phyloP scores from a whole-genome alignment of 23 red algal species.

The Gracilaria gracilis region DNA sequence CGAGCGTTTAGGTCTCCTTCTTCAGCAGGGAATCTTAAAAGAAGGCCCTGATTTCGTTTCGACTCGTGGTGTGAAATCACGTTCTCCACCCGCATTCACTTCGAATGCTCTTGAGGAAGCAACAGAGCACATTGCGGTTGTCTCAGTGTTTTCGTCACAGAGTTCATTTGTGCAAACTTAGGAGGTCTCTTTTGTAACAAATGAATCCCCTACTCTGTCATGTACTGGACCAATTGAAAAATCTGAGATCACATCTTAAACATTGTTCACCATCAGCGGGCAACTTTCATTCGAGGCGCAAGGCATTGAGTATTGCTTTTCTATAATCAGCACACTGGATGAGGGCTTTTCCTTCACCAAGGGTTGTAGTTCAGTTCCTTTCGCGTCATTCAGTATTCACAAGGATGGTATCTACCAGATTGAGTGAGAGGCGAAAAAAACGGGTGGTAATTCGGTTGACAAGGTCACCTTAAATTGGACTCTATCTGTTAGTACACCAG shows the following conservation, averaged over 20 bases:
- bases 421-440: conserved; percentile 46
- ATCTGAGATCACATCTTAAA: conserved; percentile 37
- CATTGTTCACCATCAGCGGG: conserved; percentile 28
- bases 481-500: conserved; percentile 32
- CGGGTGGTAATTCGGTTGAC: conserved; percentile 40
- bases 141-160: conserved; percentile 11
- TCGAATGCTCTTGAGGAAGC: conserved; percentile 10
- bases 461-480: conserved; percentile 17
- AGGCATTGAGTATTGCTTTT: conserved; percentile 67
- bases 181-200: conserved; percentile 46
- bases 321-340: not conserved
- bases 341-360: conserved; percentile 47
- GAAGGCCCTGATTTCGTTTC: conserved; percentile 32
- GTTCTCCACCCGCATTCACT: conserved; percentile 31
- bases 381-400: conserved; percentile 51
- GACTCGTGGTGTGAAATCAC: conserved; percentile 6
- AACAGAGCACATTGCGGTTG: conserved; percentile 36
- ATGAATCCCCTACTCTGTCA: conserved; percentile 19
- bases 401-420: conserved; percentile 35
- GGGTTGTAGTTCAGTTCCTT: conserved; percentile 56
- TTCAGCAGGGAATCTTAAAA: conserved; percentile 41
- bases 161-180: conserved; percentile 39
- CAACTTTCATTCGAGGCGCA: conserved; percentile 55
- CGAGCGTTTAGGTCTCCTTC: too few species aligned
- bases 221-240: conserved; percentile 28